Evolutionary conservation across 306 rosid genomes (phyloP).

Genomic region (Fagus sylvatica): DNA sequence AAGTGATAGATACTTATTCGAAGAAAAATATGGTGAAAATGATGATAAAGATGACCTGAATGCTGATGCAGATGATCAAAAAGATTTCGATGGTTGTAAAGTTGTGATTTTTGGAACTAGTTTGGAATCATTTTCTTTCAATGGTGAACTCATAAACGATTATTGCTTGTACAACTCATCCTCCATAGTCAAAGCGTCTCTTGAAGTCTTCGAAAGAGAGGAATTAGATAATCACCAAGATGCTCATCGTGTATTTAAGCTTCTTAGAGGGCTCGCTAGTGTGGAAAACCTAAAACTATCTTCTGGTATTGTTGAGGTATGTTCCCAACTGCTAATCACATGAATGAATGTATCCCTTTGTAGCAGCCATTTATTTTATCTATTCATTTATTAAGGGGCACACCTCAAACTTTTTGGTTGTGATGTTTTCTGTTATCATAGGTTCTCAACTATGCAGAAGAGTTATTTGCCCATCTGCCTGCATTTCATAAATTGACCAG

Average conservation of each 20-base stretch:
- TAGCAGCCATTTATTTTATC: not conserved
- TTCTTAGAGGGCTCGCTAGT: not conserved
- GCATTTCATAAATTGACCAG: not conserved
- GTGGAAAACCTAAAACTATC: not conserved
- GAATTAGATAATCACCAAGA: not conserved
- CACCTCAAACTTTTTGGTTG: not conserved
- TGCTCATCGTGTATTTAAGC: not conserved
- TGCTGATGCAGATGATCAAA: not conserved
- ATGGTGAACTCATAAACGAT: not conserved
- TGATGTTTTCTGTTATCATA: not conserved
- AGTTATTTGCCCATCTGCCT: not conserved
- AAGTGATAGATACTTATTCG: not conserved
- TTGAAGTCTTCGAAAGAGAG: not conserved
- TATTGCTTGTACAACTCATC: not conserved
- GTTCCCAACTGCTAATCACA: not conserved
- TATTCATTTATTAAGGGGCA: not conserved
- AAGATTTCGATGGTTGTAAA: not conserved
- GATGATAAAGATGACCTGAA: not conserved
- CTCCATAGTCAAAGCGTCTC: not conserved
- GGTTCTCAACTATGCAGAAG: not conserved
- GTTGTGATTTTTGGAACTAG: not conserved
- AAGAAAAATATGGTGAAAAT: no score
- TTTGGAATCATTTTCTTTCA: not conserved
- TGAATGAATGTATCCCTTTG: no score
- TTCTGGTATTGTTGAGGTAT: not conserved